Percentiles rank a stretch among this genome's conserved stretches.
phyloP scores from a whole-genome alignment of 108 stramenopile species.

The Stephanodiscus triporus region DNA sequence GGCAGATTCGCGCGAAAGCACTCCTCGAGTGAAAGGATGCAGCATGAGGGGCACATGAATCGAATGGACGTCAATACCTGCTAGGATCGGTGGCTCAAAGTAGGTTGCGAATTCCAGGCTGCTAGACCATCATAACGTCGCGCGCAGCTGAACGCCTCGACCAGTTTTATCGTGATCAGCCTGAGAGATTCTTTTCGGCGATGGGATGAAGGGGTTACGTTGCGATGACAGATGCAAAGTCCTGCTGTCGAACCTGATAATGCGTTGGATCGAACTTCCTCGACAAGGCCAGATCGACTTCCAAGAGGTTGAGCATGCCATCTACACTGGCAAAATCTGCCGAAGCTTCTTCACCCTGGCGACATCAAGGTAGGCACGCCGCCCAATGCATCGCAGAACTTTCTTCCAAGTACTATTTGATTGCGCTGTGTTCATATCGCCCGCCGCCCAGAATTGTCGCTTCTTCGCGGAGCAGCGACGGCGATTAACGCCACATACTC shows the following conservation, averaged over 20 bases:
- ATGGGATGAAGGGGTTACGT: slow-evolving; percentile 41
- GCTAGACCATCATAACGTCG: too few species aligned
- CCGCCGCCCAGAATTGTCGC: too few species aligned
- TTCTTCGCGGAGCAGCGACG: too few species aligned
- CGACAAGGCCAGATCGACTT: slow-evolving; percentile 1
- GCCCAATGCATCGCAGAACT: neutral
- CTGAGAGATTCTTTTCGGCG: slow-evolving; percentile 32
- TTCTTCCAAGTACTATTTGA: too few species aligned
- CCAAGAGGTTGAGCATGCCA: slow-evolving; percentile 28
- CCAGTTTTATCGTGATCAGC: slow-evolving; percentile 41
- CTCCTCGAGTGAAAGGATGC: neutral
- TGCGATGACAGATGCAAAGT: slow-evolving; percentile 30
- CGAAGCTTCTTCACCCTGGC: slow-evolving; percentile 28
- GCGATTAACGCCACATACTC: too few species aligned
- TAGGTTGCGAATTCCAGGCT: too few species aligned
- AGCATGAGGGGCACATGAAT: too few species aligned
- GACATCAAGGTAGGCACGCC: slow-evolving; percentile 9
- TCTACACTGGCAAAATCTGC: slow-evolving; percentile 31
- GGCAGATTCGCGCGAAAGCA: slow-evolving; percentile 16
- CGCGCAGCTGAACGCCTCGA: slow-evolving; percentile 14
- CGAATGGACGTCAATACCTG: too few species aligned
- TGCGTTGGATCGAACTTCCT: slow-evolving; percentile 39
- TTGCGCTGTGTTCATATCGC: too few species aligned
- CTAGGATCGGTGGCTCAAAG: too few species aligned
- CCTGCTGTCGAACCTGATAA: slow-evolving; percentile 25